Conservation (phyloP, 805 yeast genomes). For the Teunomyces gatunensis region DNA sequence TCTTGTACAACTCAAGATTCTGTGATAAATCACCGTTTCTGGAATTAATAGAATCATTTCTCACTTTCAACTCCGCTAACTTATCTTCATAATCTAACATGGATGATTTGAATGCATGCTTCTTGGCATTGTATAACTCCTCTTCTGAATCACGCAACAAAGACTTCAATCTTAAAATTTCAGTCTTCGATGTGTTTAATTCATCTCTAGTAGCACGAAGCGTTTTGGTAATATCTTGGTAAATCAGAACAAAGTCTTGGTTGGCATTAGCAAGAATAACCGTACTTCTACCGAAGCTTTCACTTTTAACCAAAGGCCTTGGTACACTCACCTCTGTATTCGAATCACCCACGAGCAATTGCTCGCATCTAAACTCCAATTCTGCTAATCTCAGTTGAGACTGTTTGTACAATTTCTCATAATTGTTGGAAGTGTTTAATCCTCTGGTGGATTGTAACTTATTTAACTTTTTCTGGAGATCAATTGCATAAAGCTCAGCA, state of each 20-base stretch:
- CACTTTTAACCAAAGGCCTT: slow-evolving; percentile 27
- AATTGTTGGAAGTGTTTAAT: slow-evolving; percentile 30
- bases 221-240: slow-evolving; percentile 50
- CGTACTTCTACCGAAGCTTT: slow-evolving; percentile 29
- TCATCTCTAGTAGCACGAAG: slow-evolving; percentile 44
- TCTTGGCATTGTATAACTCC: slow-evolving; percentile 39
- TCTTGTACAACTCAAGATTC: slow-evolving; percentile 59
- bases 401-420: slow-evolving; percentile 34
- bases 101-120: slow-evolving; percentile 40
- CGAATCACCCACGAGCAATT: slow-evolving; percentile 16
- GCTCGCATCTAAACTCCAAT: slow-evolving; percentile 29
- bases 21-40: slow-evolving; percentile 56
- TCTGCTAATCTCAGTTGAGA: slow-evolving; percentile 32
- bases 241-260: slow-evolving; percentile 47
- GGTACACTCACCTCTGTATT: neutral
- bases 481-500: slow-evolving; percentile 49
- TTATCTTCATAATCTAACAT: slow-evolving; percentile 36
- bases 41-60: slow-evolving; percentile 53
- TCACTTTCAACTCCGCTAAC: slow-evolving; percentile 51
- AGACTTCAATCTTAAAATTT: slow-evolving; percentile 39
- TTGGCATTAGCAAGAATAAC: slow-evolving; percentile 24
- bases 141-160: slow-evolving; percentile 43
- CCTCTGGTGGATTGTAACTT: slow-evolving; percentile 42
- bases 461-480: slow-evolving; percentile 42
- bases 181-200: slow-evolving; percentile 39